Percentiles rank a stretch among this genome's conserved stretches.
Conservation (phyloP, 2,329 filamentous ascomycete species). For the Calcarisporium arbuscula region DNA sequence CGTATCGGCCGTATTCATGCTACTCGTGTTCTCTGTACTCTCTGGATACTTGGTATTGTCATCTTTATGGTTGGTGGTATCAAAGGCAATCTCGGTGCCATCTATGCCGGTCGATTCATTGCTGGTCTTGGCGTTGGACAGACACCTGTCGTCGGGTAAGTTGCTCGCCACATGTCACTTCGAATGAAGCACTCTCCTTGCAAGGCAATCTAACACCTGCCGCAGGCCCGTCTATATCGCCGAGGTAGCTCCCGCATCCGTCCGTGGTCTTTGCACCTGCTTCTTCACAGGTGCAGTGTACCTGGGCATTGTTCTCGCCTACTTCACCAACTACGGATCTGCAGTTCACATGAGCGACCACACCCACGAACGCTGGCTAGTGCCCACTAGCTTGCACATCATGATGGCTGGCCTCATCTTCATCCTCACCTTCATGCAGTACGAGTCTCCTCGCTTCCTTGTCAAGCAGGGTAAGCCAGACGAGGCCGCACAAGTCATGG, state of each 20-base stretch:
- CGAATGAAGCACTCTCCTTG: too few species aligned
- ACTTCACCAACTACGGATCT: slow-evolving; percentile 65
- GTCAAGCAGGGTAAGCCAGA: slow-evolving; percentile 58
- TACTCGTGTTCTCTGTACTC: slow-evolving; percentile 47
- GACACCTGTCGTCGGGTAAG: slow-evolving; percentile 55
- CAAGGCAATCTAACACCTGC: too few species aligned
- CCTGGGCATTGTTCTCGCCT: slow-evolving; percentile 70
- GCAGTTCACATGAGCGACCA: slow-evolving; percentile 40
- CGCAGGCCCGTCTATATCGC: slow-evolving; percentile 60
- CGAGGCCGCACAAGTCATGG: slow-evolving; percentile 49
- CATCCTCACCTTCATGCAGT: slow-evolving; percentile 60
- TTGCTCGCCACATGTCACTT: slow-evolving; percentile 1
- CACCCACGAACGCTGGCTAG: slow-evolving; percentile 49
- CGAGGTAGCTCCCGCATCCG: slow-evolving; percentile 61
- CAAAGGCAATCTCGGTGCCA: slow-evolving; percentile 46
- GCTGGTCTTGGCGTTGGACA: slow-evolving; percentile 61
- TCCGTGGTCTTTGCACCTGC: slow-evolving; percentile 67
- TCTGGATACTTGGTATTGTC: slow-evolving; percentile 53
- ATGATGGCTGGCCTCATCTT: slow-evolving; percentile 72
- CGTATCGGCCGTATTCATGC: slow-evolving; percentile 58
- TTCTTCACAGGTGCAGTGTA: slow-evolving; percentile 55
- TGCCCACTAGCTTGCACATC: slow-evolving; percentile 69
- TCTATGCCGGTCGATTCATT: slow-evolving; percentile 62
- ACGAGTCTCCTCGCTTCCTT: slow-evolving; percentile 65
- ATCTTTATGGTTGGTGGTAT: slow-evolving; percentile 49